Conservation (phyloP, 2,329 filamentous ascomycete species). For the Penicillium sp. region DNA sequence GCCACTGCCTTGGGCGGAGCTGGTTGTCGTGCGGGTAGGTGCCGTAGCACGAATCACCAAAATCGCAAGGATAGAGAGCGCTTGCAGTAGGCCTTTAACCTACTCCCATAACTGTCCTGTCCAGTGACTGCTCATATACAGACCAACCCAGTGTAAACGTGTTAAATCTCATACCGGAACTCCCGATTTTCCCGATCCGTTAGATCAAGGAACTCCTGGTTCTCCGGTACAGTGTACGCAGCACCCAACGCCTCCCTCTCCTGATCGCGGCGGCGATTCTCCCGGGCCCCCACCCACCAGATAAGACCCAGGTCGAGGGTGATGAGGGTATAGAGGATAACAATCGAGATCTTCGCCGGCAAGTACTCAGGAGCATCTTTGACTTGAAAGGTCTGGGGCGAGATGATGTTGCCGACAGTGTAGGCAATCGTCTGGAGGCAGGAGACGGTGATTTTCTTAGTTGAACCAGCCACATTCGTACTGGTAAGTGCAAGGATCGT, state of each 20-base stretch:
- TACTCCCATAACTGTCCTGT: not conserved
- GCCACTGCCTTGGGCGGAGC: too few species aligned
- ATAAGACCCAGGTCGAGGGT: conserved; percentile 33
- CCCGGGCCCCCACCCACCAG: conserved; percentile 27
- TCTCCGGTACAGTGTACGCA: conserved; percentile 27
- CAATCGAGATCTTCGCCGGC: conserved; percentile 29
- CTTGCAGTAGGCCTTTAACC: not conserved
- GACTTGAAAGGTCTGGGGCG: conserved; percentile 42
- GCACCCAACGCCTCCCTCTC: conserved; percentile 25
- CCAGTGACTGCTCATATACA: too few species aligned
- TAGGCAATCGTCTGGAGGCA: conserved; percentile 38
- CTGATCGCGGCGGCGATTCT: conserved; percentile 30
- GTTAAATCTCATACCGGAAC: conserved; percentile 25
- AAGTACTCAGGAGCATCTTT: conserved; percentile 32
- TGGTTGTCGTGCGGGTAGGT: too few species aligned
- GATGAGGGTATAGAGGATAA: conserved; percentile 27
- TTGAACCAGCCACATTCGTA: conserved; percentile 38
- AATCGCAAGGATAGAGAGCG: not conserved
- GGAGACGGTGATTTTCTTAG: conserved; percentile 38
- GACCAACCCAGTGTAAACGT: not conserved
- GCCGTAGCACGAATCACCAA: too few species aligned
- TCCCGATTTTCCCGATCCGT: conserved; percentile 28
- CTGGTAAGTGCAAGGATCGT: conserved; percentile 39
- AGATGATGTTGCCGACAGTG: conserved; percentile 44
- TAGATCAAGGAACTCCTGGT: conserved; percentile 33